Evolutionary conservation across 768 basidiomycete genomes (phyloP), one percentile per base, ranked within the genome.

Genomic region (Mrakia blollopis): DNA sequence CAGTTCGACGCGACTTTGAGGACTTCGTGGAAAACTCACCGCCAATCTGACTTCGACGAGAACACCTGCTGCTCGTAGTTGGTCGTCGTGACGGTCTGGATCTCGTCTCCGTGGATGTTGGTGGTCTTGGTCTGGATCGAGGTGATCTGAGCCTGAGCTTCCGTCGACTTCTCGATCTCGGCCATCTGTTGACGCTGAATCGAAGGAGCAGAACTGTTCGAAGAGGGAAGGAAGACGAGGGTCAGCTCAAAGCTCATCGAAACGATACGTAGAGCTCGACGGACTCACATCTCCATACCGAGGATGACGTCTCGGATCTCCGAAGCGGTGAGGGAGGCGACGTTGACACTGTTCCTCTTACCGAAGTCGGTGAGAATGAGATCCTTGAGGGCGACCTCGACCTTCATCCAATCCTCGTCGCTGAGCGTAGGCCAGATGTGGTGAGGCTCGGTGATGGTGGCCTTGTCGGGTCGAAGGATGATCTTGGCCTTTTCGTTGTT

Each of bases 401-500:
- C 96, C 84, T 96, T 94, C 85, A 99, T 96, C 96, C 96, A 98
- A 81, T 97, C 94, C 80, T 97, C 94, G 80, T 97, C 95, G 41
- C 86, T 86, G 76, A 98, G 86, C 1, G 93, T 91, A 14, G 96
- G 96, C 95, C 95, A 98, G 47, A 98, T 93, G 83, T 96, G 98
- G 85, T 98, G 95, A 57, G 94, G 91, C 83, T 98, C 93, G 3
- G 97, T 98, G 80, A 96, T 91, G 1, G 96, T 98, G 76, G 90
- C 91, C 85, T 97, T 96, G 86, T 98, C 95, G 0, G 97, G 97
- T 80, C 95, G 94, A 52, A 99, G 86, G 79, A 99, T 94, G 80
- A 99, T 91, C 87, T 99, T 99, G 37, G 97, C 94, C 86, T 99
- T 99, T 83, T 98, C 97, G 82, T 98, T 97, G 85, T 99, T 98